Conservation (phyloP, 2,329 filamentous ascomycete genomes). For the Fonsecaea erecta region DNA sequence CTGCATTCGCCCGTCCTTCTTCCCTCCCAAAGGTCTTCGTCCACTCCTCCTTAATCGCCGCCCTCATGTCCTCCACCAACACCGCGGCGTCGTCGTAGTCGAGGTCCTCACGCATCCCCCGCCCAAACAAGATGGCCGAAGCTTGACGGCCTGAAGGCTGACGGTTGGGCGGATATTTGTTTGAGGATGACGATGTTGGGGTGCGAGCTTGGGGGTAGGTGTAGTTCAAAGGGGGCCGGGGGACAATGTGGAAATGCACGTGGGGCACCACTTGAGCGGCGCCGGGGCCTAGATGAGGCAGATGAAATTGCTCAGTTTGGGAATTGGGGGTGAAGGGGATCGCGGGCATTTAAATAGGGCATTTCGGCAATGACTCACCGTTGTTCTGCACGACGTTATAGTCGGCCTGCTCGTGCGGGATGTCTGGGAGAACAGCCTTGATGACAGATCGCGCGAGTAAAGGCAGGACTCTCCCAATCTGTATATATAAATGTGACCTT, state of each 20-base stretch:
- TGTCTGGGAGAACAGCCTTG: constrained; percentile 63
- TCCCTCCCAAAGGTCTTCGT: constrained; percentile 41
- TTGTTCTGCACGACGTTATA: constrained; percentile 99
- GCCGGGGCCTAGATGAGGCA: constrained; percentile 58
- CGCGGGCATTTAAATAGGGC: background rate
- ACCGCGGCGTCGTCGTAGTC: constrained; percentile 52
- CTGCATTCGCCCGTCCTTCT: background rate
- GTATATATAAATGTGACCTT: background rate
- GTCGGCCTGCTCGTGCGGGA: constrained; percentile 57
- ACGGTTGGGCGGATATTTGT: constrained; percentile 28
- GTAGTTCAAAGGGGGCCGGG: constrained; percentile 62
- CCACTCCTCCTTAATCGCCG: constrained; percentile 42
- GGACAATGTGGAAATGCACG: constrained; percentile 93
- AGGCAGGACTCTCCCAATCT: constrained; percentile 54
- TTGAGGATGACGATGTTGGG: constrained; percentile 32
- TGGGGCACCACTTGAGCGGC: constrained; percentile 93
- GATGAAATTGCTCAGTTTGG: background rate
- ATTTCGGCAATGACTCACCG: constrained; percentile 42
- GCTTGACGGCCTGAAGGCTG: constrained; percentile 26
- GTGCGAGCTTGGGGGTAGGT: constrained; percentile 23
- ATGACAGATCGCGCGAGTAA: constrained; percentile 71
- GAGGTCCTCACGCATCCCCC: constrained; percentile 53
- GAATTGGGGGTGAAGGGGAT: background rate
- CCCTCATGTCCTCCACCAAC: constrained; percentile 46
- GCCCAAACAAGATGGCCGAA: constrained; percentile 53